Base-by-base conservation (phyloP, 352 stramenopile genomes). In the Pythium inflatum region DNA sequence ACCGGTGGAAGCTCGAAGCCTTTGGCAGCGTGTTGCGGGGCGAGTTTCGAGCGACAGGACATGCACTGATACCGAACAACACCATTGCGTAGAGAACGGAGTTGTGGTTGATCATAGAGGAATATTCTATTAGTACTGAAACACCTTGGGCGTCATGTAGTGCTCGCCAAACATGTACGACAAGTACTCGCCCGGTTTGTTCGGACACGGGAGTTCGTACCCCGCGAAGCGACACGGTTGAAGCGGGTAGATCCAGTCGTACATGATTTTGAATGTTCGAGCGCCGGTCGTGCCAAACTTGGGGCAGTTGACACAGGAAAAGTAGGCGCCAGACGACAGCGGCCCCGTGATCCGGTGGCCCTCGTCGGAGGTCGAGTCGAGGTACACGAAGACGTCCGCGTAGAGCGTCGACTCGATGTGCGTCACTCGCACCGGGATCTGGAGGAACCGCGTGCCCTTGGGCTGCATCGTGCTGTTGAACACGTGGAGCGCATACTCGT, bases 301-400 rank as follows among this genome's bases (percentile, higher is more conserved):
- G 38, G 36, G 69, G 5, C 72, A 78, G 9, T 60, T 24, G 7
- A 8, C 9, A 60, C 73, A 78, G 57, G 76, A 73, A 70, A 70
- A 56, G 38, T 68, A 80, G 40, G 51, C 61, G 16, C 62, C 66
- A 16, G 73, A 74, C 0, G 67, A 28, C 51, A 72, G 18, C 38
- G 75, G 72, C 0, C 68, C 68, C 24, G 51, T 68, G 25, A 20
- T 45, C 27, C 68, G 49, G 6, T 41, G 53, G 22, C 46, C 58
- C 22, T 31, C 38, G 3, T 53, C 40, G 28, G 75, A 49, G 3
- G 56, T 31, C 43, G 49, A 66, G 55, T 77, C 65, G 25, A 74
- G 14, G 50, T 70, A 82, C 40, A 76, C 73, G 45, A 80, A 80
- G 30, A 82, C 50, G 45, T 82, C 73, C 16, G 71, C 30, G 53